Evolutionary conservation across 1,139 yeast species (phyloP).

Genomic region (Hyphopichia buzzinii): DNA sequence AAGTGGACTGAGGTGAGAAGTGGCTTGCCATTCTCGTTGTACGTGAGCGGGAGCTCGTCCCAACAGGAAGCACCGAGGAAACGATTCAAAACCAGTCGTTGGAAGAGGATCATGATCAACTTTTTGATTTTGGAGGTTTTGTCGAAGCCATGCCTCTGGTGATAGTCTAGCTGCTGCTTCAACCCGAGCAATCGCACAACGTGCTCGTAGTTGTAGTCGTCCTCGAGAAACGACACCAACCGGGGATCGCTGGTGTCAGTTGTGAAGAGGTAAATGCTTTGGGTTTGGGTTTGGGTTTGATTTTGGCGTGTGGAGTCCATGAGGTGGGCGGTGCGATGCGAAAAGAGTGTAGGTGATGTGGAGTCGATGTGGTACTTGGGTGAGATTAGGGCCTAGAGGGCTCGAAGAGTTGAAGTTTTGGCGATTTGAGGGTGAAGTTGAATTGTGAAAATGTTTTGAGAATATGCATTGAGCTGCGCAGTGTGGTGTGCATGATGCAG

Average conservation of each 20-base stretch:
- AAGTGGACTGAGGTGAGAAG: slow-evolving; percentile 27
- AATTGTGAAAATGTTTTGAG: no score
- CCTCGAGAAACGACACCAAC: slow-evolving; percentile 18
- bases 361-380: no score
- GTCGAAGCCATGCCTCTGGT: no score
- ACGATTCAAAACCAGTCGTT: slow-evolving; percentile 24
- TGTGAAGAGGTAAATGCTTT: slow-evolving; percentile 11
- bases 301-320: no score
- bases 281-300: not conserved
- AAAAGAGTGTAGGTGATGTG: no score
- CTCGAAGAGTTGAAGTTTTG: no score
- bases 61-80: slow-evolving; percentile 12
- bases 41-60: slow-evolving; percentile 17
- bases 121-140: slow-evolving; percentile 17
- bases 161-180: slow-evolving; percentile 29
- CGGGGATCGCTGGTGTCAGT: slow-evolving; percentile 15
- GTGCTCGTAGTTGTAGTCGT: slow-evolving; percentile 36
- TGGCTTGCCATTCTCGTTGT: slow-evolving; percentile 41
- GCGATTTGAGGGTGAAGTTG: no score
- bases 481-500: no score
- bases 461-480: no score
- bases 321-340: no score
- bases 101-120: slow-evolving; percentile 22
- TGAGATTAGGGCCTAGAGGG: no score
- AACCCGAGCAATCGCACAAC: slow-evolving; percentile 36